Conservation (phyloP, 2,329 filamentous ascomycete species). For the Lecanicillium sp. region DNA sequence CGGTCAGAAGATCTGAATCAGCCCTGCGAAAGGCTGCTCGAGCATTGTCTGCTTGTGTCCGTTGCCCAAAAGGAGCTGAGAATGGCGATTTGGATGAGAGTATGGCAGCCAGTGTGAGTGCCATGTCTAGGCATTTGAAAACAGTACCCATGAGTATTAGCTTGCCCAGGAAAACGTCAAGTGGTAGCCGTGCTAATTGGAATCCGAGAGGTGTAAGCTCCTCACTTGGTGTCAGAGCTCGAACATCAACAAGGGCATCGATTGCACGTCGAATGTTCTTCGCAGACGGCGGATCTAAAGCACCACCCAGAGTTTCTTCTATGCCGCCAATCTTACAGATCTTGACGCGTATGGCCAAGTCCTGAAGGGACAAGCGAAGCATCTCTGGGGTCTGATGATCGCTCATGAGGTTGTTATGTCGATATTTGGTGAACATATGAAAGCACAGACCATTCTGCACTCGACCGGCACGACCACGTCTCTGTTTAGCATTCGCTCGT, state of each 20-base stretch:
- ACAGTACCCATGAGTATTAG: slow-evolving; percentile 79
- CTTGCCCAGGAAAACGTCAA: slow-evolving; percentile 94
- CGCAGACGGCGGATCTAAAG: slow-evolving; percentile 79
- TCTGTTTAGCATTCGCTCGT: slow-evolving; percentile 89
- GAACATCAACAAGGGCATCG: slow-evolving; percentile 87
- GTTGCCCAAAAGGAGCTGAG: slow-evolving; percentile 75
- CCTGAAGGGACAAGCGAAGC: slow-evolving; percentile 86
- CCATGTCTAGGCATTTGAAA: slow-evolving; percentile 87
- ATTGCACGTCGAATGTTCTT: slow-evolving; percentile 92
- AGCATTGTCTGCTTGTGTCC: slow-evolving; percentile 72
- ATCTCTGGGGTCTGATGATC: slow-evolving; percentile 97
- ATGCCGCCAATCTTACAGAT: slow-evolving; percentile 94
- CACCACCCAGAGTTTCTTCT: slow-evolving; percentile 79
- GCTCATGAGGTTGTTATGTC: slow-evolving; percentile 77
- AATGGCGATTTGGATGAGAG: slow-evolving; percentile 94
- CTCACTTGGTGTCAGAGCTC: slow-evolving; percentile 73
- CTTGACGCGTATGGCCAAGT: slow-evolving; percentile 91
- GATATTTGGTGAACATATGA: slow-evolving; percentile 85
- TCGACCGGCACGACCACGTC: slow-evolving; percentile 86
- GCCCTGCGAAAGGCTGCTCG: slow-evolving; percentile 72
- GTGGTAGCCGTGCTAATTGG: slow-evolving; percentile 78
- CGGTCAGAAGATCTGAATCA: slow-evolving; percentile 85
- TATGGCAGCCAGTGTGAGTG: slow-evolving; percentile 85
- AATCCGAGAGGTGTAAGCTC: slow-evolving; percentile 79
- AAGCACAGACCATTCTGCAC: slow-evolving; percentile 94